Percentiles rank a stretch among this genome's conserved stretches.
phyloP scores from a whole-genome alignment of 176 grass and related monocot species.

The Coix lacrymajobi region DNA sequence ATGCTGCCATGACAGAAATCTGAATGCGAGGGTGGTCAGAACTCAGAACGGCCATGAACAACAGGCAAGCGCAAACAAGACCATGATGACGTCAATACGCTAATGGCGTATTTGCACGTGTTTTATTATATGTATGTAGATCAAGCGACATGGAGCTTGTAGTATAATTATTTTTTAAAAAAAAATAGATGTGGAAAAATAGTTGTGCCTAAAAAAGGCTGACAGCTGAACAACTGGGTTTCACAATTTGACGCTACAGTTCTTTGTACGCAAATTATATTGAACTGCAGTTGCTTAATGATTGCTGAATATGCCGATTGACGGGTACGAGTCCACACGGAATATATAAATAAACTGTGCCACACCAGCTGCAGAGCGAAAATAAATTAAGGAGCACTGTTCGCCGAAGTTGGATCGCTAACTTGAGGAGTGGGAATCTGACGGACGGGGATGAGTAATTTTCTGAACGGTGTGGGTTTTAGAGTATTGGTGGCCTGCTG shows the following conservation, averaged over 20 bases:
- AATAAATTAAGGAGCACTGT: slow-evolving; percentile 10
- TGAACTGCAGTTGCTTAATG: not conserved
- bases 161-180: too few relatives aligned
- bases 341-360: not conserved
- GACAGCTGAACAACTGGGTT: too few relatives aligned
- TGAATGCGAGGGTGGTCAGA: too few relatives aligned
- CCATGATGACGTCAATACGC: too few relatives aligned
- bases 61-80: too few relatives aligned
- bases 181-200: too few relatives aligned
- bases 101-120: too few relatives aligned
- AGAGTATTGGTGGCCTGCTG: not conserved
- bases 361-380: not conserved
- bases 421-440: not conserved
- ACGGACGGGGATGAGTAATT: not conserved
- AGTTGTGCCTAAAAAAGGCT: too few relatives aligned
- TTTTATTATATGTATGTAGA: too few relatives aligned
- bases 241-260: not conserved
- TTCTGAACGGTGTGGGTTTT: not conserved
- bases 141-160: too few relatives aligned
- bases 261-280: not conserved
- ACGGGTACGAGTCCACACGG: not conserved
- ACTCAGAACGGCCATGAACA: too few relatives aligned
- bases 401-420: not conserved
- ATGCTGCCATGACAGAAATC: too few relatives aligned
- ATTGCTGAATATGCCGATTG: not conserved